phyloP scores from a whole-genome alignment of 352 stramenopile genomes.

The Proteromonas lacertae region DNA sequence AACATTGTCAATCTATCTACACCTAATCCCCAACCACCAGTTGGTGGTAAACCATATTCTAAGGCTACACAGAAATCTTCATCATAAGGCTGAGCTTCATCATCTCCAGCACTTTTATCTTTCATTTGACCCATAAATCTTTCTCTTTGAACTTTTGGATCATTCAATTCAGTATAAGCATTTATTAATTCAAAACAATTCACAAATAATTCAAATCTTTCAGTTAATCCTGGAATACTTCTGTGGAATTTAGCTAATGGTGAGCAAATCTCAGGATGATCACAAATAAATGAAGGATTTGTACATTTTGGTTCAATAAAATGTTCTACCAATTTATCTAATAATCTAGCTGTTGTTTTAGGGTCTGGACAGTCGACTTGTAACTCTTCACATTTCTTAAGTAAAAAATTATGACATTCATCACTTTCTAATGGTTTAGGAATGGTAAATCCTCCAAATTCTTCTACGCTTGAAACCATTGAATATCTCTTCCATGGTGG shows the following conservation, averaged over 20 bases:
- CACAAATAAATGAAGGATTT: slow-evolving; percentile 90
- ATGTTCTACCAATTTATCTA: slow-evolving; percentile 40
- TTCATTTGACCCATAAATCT: slow-evolving; percentile 36
- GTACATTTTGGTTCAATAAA: slow-evolving; percentile 32
- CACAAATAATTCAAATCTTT: slow-evolving; percentile 94
- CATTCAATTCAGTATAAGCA: slow-evolving; percentile 92
- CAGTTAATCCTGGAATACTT: slow-evolving; percentile 48
- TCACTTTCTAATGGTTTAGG: slow-evolving; percentile 17
- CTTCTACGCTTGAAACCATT: slow-evolving; percentile 49
- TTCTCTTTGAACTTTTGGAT: slow-evolving; percentile 47
- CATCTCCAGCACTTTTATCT: slow-evolving; percentile 34
- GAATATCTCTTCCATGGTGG: slow-evolving; percentile 68
- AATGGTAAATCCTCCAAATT: slow-evolving; percentile 21
- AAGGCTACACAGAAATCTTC: slow-evolving; percentile 61
- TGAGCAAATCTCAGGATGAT: slow-evolving; percentile 81
- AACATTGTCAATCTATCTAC: slow-evolving; percentile 87
- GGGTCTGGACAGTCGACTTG: background rate
- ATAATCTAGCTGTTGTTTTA: slow-evolving; percentile 15
- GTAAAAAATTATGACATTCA: slow-evolving; percentile 13
- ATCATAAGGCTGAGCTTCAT: slow-evolving; percentile 53
- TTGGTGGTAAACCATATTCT: slow-evolving; percentile 85
- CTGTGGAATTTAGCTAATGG: slow-evolving; percentile 83
- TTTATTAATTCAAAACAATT: slow-evolving; percentile 81
- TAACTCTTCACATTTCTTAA: background rate
- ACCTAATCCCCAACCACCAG: slow-evolving; percentile 73